Percentiles rank a stretch among this genome's conserved stretches.
Evolutionary conservation across 805 yeast species (phyloP).

Genomic region (Ogataea degrootiae): DNA sequence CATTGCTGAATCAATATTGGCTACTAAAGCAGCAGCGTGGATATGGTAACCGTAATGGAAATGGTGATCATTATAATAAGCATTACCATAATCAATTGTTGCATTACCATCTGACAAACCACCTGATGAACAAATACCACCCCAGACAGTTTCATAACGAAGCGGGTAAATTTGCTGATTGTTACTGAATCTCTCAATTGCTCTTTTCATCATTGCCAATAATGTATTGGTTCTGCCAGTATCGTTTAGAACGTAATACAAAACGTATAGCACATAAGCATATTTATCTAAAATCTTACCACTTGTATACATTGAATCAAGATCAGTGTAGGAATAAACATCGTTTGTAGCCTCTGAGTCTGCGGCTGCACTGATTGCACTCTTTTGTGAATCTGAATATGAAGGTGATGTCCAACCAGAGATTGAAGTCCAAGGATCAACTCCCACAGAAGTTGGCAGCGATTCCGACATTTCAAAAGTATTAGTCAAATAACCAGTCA

Average conservation of each 20-base stretch:
- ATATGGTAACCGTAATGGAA: constrained; percentile 74
- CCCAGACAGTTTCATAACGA: constrained; percentile 71
- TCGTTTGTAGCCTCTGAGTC: constrained; percentile 36
- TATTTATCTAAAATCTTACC: constrained; percentile 88
- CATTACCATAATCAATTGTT: constrained; percentile 65
- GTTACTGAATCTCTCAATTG: constrained; percentile 59
- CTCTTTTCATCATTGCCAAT: constrained; percentile 53
- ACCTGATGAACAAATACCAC: constrained; percentile 68
- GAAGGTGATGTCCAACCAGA: constrained; percentile 24
- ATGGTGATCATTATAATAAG: constrained; percentile 71
- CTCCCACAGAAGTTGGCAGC: constrained; percentile 37
- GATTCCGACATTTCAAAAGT: constrained; percentile 37
- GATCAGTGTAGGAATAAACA: constrained; percentile 38
- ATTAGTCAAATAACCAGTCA: constrained; percentile 42
- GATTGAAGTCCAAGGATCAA: constrained; percentile 56
- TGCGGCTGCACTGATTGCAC: constrained; percentile 31
- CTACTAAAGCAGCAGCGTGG: constrained; percentile 63
- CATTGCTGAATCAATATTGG: constrained; percentile 44
- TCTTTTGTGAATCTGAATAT: constrained; percentile 16
- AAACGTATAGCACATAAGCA: constrained; percentile 74
- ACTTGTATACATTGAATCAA: constrained; percentile 59
- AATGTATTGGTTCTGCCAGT: constrained; percentile 43
- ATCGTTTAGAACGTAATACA: constrained; percentile 60
- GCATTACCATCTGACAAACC: constrained; percentile 39
- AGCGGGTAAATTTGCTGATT: constrained; percentile 69